Percentiles rank a stretch among this genome's conserved stretches.
phyloP scores from a whole-genome alignment of 2,329 filamentous ascomycete species.

The Ophiostoma ulmi region DNA sequence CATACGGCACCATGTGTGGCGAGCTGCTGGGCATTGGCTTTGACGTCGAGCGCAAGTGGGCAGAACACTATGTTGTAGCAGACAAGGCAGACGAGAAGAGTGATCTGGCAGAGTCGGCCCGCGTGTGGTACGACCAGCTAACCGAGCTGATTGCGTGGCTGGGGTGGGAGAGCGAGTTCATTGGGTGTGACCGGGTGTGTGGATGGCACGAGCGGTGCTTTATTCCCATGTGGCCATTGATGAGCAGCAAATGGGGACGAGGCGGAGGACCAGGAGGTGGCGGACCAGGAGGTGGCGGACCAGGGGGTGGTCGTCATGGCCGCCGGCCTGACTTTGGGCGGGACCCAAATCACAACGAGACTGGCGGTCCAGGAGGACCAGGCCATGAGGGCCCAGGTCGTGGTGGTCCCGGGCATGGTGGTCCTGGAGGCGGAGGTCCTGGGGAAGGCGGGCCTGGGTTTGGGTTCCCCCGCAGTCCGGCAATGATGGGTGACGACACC shows the following conservation, averaged over 20 bases:
- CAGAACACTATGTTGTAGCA: conserved; percentile 20
- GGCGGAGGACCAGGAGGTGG: conserved; percentile 17
- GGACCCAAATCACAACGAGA: background rate
- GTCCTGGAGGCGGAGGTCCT: conserved; percentile 14
- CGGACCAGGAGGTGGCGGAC: background rate
- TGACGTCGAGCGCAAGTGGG: conserved; percentile 39
- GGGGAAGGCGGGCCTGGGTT: conserved; percentile 14
- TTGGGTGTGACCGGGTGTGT: conserved; percentile 39
- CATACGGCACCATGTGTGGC: conserved; percentile 39
- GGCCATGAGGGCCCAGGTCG: background rate
- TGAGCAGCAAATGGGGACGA: conserved; percentile 22
- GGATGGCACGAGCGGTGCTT: conserved; percentile 43
- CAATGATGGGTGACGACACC: conserved; percentile 30
- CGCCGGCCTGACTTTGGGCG: background rate
- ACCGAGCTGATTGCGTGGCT: conserved; percentile 46
- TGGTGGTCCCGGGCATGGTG: background rate
- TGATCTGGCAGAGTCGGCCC: background rate
- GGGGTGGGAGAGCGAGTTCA: conserved; percentile 46
- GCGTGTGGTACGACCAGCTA: conserved; percentile 34
- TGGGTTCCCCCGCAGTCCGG: conserved; percentile 26
- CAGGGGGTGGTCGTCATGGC: background rate
- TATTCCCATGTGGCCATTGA: conserved; percentile 49
- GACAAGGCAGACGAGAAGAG: background rate
- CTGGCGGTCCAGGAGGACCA: background rate
- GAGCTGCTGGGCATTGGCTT: conserved; percentile 42